These are phyloP conservation scores for Obba rivulosa DNA, from an alignment of 768 basidiomycete species.

Conservation along the genomic window DNA sequence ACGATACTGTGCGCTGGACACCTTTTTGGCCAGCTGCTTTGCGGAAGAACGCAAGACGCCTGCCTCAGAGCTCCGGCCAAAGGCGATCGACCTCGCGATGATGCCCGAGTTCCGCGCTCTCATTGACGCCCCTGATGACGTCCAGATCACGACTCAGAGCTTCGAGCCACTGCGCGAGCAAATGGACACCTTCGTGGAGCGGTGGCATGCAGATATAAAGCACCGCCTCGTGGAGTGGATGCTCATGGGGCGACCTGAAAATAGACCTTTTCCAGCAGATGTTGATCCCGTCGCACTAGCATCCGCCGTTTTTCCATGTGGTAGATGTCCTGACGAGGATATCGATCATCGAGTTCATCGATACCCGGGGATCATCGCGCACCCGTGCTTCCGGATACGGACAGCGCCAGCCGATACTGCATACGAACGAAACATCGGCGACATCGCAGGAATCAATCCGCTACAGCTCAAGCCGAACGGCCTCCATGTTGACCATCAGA, in stretches of 20 bases:
- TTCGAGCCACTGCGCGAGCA: not conserved
- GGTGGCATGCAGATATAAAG: slow-evolving; percentile 2
- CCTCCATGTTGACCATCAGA: not conserved
- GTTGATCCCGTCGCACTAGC: slow-evolving; percentile 2
- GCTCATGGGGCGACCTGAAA: not conserved
- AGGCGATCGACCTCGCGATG: slow-evolving; percentile 2
- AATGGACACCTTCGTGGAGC: not conserved
- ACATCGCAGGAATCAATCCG: not conserved
- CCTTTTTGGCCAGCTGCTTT: too few relatives aligned
- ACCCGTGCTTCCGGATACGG: not conserved
- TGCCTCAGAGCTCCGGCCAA: too few relatives aligned
- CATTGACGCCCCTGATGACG: not conserved
- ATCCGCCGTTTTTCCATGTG: not conserved
- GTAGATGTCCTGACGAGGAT: not conserved
- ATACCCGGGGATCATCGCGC: slow-evolving; percentile 2
- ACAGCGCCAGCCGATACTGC: not conserved
- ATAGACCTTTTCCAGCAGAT: not conserved
- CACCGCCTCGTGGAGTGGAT: not conserved
- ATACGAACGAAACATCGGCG: not conserved
- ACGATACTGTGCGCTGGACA: too few relatives aligned
- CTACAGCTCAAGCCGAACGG: not conserved
- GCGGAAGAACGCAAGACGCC: too few relatives aligned
- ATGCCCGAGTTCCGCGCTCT: slow-evolving; percentile 1
- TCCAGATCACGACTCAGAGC: not conserved
- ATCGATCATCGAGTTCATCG: too few relatives aligned